A percentile compares a stretch with the other conserved stretches of the same genome.
Evolutionary conservation across 164 flowering plant species (phyloP).

Genomic region (Vitis riparia): DNA sequence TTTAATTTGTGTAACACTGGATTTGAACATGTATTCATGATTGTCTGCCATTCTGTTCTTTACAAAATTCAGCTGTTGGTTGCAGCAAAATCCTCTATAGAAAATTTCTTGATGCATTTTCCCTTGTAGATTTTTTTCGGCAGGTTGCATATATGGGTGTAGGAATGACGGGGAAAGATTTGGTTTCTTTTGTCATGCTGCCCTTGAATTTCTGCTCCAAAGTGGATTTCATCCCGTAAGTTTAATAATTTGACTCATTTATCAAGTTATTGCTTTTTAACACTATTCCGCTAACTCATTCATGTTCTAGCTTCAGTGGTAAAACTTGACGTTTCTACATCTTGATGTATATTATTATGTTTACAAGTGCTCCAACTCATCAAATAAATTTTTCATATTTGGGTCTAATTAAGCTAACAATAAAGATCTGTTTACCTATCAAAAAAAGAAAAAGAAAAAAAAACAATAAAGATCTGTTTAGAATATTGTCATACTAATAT

Average conservation of each 20-base stretch:
- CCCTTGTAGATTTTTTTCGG: constrained; percentile 60
- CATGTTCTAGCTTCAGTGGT: not conserved
- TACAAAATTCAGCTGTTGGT: not conserved
- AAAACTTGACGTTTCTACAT: not conserved
- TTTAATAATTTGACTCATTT: constrained; percentile 7
- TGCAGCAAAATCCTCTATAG: not conserved
- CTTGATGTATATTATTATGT: not conserved
- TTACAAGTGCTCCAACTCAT: not conserved
- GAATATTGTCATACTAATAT: not conserved
- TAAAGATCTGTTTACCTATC: not conserved
- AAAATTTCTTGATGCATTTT: not conserved
- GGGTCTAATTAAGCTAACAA: not conserved
- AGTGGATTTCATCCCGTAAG: constrained; percentile 92
- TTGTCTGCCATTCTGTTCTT: not conserved
- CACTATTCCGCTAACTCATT: not conserved
- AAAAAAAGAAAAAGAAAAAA: too few relatives aligned
- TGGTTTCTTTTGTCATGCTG: constrained; percentile 93
- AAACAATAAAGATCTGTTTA: not conserved
- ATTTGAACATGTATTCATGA: not conserved
- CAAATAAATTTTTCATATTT: not conserved
- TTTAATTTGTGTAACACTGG: too few relatives aligned
- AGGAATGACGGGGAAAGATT: constrained; percentile 85
- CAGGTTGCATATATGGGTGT: constrained; percentile 84
- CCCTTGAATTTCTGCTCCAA: constrained; percentile 89
- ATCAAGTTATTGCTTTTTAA: not conserved